Conservation (phyloP, 768 basidiomycete genomes). For the Lentinula edodes region DNA sequence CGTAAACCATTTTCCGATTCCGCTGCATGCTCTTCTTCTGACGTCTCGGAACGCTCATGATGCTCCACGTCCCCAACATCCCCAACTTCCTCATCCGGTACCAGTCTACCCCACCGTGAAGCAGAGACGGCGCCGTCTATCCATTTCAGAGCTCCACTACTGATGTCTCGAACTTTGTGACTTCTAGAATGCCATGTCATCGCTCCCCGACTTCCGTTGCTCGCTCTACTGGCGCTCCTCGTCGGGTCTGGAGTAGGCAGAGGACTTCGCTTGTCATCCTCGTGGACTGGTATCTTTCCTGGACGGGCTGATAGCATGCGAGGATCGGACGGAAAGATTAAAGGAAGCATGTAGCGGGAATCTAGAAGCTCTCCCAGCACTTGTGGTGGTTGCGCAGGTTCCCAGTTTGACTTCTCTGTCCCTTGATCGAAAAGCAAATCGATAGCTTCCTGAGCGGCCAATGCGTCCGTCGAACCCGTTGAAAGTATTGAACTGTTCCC, state of each 20-base stretch:
- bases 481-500: constrained; percentile 28
- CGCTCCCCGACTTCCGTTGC: constrained; percentile 27
- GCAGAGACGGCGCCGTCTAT: constrained; percentile 63
- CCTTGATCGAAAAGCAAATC: constrained; percentile 76
- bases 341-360: constrained; percentile 87
- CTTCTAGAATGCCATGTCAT: constrained; percentile 58
- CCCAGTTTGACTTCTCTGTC: constrained; percentile 65
- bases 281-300: constrained; percentile 31
- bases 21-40: constrained; percentile 15
- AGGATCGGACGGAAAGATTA: constrained; percentile 78
- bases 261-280: constrained; percentile 24
- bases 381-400: constrained; percentile 71
- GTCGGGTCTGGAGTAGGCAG: constrained; percentile 20
- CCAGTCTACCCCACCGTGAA: constrained; percentile 51
- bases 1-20: constrained; percentile 20
- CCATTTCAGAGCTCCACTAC: constrained; percentile 56
- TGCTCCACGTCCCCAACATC: constrained; percentile 25
- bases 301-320: constrained; percentile 71
- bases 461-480: constrained; percentile 28
- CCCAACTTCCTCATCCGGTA: constrained; percentile 37
- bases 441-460: constrained; percentile 49
- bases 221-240: constrained; percentile 35
- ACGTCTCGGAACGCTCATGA: neutral
- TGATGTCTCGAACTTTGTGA: constrained; percentile 56
- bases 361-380: constrained; percentile 89